phyloP scores from a whole-genome alignment of 495 filamentous ascomycete genomes.

The Parathielavia hyrcaniae region DNA sequence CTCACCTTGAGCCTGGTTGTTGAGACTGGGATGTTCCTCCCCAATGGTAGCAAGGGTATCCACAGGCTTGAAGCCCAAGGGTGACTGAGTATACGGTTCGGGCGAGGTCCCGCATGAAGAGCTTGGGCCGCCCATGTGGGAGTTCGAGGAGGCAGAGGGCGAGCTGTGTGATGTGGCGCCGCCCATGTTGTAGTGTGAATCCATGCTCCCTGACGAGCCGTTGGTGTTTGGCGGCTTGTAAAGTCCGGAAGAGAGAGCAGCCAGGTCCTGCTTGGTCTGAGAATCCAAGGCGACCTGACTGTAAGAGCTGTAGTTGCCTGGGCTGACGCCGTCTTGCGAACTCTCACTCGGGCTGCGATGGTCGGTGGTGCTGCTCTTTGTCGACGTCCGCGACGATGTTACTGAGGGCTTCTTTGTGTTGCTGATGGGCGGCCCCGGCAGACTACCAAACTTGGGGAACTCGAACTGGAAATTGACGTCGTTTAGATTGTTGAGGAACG shows the following conservation, averaged over 20 bases:
- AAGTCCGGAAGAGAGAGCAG: conserved; percentile 30
- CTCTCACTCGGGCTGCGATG: conserved; percentile 32
- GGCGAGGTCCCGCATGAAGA: conserved; percentile 77
- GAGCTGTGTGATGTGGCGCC: conserved; percentile 45
- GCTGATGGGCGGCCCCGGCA: conserved; percentile 60
- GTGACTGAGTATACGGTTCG: conserved; percentile 50
- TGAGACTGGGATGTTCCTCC: conserved; percentile 43
- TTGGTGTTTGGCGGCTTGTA: conserved; percentile 34
- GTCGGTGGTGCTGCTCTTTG: conserved; percentile 24
- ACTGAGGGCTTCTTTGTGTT: conserved; percentile 24
- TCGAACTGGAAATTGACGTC: conserved; percentile 79
- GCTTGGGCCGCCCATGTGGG: conserved; percentile 44
- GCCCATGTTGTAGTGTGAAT: conserved; percentile 43
- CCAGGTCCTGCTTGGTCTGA: conserved; percentile 34
- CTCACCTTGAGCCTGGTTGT: conserved; percentile 27
- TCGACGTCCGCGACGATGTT: conserved; percentile 20
- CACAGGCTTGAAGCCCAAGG: conserved; percentile 52
- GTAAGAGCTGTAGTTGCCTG: conserved; percentile 24
- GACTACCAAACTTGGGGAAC: conserved; percentile 81
- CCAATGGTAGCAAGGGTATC: conserved; percentile 53
- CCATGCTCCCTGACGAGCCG: conserved; percentile 55
- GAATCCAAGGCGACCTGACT: conserved; percentile 24
- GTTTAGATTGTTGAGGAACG: conserved; percentile 57
- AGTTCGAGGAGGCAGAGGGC: conserved; percentile 58
- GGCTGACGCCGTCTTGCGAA: conserved; percentile 28